Evolutionary conservation across 345 rosid genomes (phyloP).

Genomic region (Salix brachista): DNA sequence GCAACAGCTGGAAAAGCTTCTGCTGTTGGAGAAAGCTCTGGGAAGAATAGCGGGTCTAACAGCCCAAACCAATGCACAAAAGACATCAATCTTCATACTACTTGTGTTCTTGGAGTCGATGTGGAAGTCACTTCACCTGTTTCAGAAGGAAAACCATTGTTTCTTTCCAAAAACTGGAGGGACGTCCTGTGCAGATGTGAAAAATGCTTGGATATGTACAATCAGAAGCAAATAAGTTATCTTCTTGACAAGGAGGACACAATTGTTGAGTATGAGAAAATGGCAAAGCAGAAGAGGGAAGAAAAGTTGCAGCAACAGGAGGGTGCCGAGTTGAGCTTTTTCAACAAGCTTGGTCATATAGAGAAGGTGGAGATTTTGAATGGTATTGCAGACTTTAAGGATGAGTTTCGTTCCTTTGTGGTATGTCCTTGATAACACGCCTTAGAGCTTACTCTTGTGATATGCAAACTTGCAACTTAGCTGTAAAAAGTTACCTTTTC

Average conservation of each 20-base stretch:
- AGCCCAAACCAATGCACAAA: slow-evolving; percentile 19
- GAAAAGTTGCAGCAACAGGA: slow-evolving; percentile 84
- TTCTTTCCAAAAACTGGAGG: slow-evolving; percentile 89
- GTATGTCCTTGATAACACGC: slow-evolving; percentile 30
- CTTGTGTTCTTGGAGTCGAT: slow-evolving; percentile 45
- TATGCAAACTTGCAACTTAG: neutral
- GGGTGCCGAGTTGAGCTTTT: slow-evolving; percentile 56
- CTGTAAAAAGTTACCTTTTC: neutral
- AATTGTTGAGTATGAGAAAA: slow-evolving; percentile 80
- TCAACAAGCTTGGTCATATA: slow-evolving; percentile 75
- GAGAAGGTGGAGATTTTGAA: slow-evolving; percentile 84
- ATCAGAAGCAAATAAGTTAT: slow-evolving; percentile 51
- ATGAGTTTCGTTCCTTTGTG: slow-evolving; percentile 66
- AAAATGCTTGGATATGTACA: slow-evolving; percentile 64
- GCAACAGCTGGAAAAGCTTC: slow-evolving; percentile 16
- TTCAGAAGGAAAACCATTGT: slow-evolving; percentile 53
- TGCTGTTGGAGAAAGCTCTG: slow-evolving; percentile 45
- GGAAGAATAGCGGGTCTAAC: slow-evolving; percentile 25
- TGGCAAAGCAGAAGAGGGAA: slow-evolving; percentile 81
- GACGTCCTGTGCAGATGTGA: slow-evolving; percentile 70
- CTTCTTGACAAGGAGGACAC: slow-evolving; percentile 79
- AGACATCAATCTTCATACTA: slow-evolving; percentile 14
- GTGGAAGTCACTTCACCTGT: slow-evolving; percentile 16
- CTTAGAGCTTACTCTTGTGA: neutral
- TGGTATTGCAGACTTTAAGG: slow-evolving; percentile 82